Conservation (phyloP, 345 rosid species). For the Gossypium sturtianum region DNA sequence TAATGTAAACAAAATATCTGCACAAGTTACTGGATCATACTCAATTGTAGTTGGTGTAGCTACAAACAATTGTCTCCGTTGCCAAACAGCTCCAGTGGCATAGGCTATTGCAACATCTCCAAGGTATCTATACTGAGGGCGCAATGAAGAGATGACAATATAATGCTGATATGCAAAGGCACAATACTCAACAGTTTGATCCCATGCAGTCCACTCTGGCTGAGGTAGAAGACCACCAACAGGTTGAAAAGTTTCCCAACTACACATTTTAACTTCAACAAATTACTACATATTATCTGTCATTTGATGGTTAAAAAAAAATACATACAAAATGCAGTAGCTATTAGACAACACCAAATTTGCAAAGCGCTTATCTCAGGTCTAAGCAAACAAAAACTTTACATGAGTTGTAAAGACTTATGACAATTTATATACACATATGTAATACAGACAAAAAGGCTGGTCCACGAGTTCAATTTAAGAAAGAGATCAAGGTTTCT, state of each 20-base stretch:
- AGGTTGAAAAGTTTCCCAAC: conserved; percentile 98
- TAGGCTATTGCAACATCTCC: conserved; percentile 94
- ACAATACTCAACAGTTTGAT: conserved; percentile 96
- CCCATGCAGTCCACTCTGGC: conserved; percentile 99
- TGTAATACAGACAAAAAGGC: background rate
- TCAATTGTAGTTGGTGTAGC: conserved; percentile 96
- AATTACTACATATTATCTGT: conserved; percentile 11
- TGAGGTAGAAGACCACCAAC: conserved; percentile 96
- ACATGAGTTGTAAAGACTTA: background rate
- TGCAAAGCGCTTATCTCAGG: background rate
- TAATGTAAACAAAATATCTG: background rate
- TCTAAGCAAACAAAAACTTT: background rate
- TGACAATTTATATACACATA: background rate
- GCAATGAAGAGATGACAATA: conserved; percentile 85
- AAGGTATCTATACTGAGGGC: conserved; percentile 92
- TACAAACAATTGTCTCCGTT: conserved; percentile 93
- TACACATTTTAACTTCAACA: conserved; percentile 34
- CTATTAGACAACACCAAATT: background rate
- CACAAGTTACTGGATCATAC: conserved; percentile 42
- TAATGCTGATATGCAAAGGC: conserved; percentile 92
- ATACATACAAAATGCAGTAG: background rate
- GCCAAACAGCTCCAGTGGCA: conserved; percentile 99
- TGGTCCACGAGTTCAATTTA: background rate
- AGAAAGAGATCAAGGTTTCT: no score
- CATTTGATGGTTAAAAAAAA: background rate